Conservation (phyloP, 2,329 filamentous ascomycete genomes). For the Hypoxylon sp. region DNA sequence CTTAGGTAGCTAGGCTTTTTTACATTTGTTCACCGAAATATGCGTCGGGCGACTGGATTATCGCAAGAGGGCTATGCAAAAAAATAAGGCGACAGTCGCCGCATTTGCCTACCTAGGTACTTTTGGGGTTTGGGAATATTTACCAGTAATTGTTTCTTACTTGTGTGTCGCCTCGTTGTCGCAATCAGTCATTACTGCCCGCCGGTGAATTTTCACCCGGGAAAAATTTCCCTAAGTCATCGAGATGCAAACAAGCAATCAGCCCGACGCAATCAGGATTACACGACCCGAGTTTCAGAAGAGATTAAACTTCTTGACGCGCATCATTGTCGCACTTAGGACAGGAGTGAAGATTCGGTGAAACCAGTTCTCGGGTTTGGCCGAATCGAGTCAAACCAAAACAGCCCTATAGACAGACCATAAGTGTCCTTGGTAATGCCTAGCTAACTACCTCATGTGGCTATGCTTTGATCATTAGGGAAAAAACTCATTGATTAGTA, state of each 20-base stretch:
- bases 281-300: background rate
- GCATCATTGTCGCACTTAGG: background rate
- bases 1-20: conserved; percentile 1
- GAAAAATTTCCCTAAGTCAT: background rate
- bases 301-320: conserved; percentile 1
- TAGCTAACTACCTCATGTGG: background rate
- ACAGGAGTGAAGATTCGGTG: conserved; percentile 11
- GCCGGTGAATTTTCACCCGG: background rate
- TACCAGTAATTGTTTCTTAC: background rate
- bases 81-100: background rate
- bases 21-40: conserved; percentile 20
- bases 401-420: conserved; percentile 25
- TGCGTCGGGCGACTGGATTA: conserved; percentile 13
- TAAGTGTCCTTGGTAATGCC: conserved; percentile 4
- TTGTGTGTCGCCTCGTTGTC: background rate
- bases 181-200: background rate
- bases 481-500: background rate
- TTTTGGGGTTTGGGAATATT: conserved; percentile 1
- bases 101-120: background rate
- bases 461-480: background rate
- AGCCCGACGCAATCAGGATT: conserved; percentile 12
- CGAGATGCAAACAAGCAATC: conserved; percentile 1
- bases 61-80: background rate
- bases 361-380: conserved; percentile 9
- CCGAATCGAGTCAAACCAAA: background rate